These are phyloP conservation scores for Mycena floridula DNA, from an alignment of 768 basidiomycete species.

Conservation along the genomic window DNA sequence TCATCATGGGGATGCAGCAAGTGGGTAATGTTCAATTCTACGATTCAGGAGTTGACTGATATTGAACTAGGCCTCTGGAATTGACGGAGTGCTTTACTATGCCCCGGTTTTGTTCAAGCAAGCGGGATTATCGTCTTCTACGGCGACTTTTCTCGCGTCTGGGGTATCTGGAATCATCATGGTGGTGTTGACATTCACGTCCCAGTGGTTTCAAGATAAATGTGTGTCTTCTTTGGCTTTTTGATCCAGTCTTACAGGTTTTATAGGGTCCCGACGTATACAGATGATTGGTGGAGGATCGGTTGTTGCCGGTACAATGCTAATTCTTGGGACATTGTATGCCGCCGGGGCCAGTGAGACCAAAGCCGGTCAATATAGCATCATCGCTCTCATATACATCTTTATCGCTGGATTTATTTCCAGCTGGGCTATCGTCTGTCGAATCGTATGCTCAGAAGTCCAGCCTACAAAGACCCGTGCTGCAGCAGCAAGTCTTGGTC, in stretches of 20 bases:
- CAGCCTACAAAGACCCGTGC: conserved; percentile 41
- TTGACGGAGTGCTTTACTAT: conserved; percentile 31
- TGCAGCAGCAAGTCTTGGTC: conserved; percentile 32
- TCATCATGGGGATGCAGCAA: conserved; percentile 39
- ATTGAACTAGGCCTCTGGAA: conserved; percentile 22
- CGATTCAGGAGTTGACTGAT: conserved; percentile 8
- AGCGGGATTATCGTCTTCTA: conserved; percentile 40
- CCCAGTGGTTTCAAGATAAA: conserved; percentile 32
- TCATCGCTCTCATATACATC: conserved; percentile 41
- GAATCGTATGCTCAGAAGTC: conserved; percentile 39
- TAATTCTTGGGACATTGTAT: conserved; percentile 39
- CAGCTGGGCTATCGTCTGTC: conserved; percentile 38
- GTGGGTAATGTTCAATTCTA: conserved; percentile 12
- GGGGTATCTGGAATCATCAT: conserved; percentile 43
- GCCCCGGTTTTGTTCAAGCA: conserved; percentile 44
- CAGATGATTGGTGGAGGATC: conserved; percentile 38
- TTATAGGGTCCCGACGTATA: conserved; percentile 22
- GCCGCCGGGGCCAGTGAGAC: conserved; percentile 25
- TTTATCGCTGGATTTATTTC: conserved; percentile 36
- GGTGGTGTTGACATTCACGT: conserved; percentile 29
- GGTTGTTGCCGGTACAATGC: conserved; percentile 29
- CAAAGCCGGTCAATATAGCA: conserved; percentile 28
- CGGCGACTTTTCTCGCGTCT: conserved; percentile 44
- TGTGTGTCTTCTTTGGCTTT: conserved; percentile 17
- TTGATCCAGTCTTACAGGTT: not conserved